phyloP scores from a whole-genome alignment of 768 basidiomycete species.

The Tulasnella sp. region DNA sequence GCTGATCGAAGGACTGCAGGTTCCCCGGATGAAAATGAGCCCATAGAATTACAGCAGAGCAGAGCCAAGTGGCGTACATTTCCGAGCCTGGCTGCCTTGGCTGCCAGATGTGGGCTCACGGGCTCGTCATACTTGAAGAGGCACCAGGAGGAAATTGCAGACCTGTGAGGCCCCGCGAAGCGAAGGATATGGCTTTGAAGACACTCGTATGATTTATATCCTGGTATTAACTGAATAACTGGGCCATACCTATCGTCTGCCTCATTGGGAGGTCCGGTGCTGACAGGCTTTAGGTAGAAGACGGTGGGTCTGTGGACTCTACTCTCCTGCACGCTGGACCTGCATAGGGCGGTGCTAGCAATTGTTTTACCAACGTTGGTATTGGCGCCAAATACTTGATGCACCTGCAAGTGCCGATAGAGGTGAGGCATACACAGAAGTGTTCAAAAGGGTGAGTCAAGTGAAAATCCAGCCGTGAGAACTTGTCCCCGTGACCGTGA shows the following conservation, averaged over 20 bases:
- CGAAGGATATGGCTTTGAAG: constrained; percentile 51
- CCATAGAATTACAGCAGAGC: neutral
- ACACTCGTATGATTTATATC: constrained; percentile 2
- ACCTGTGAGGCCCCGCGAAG: constrained; percentile 22
- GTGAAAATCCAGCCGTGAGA: neutral
- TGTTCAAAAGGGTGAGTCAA: neutral
- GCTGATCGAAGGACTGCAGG: constrained; percentile 37
- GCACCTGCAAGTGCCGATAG: constrained; percentile 72
- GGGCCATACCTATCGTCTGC: constrained; percentile 73
- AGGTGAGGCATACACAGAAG: constrained; percentile 55
- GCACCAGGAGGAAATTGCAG: constrained; percentile 49
- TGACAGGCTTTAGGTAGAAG: constrained; percentile 65
- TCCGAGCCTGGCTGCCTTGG: constrained; percentile 25
- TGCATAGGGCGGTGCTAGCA: constrained; percentile 72
- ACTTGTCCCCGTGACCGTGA: neutral
- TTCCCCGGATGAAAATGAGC: neutral
- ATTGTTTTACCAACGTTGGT: constrained; percentile 95
- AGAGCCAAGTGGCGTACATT: neutral
- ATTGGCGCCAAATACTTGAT: constrained; percentile 92
- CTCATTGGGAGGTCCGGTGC: constrained; percentile 67
- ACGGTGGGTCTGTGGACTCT: constrained; percentile 16
- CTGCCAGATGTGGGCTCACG: constrained; percentile 89
- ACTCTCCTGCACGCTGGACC: constrained; percentile 39
- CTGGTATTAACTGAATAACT: neutral
- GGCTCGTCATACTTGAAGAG: constrained; percentile 79